These are phyloP conservation scores for Lophiotrema nucula DNA, from an alignment of 495 filamentous ascomycete genomes.

Conservation along the genomic window DNA sequence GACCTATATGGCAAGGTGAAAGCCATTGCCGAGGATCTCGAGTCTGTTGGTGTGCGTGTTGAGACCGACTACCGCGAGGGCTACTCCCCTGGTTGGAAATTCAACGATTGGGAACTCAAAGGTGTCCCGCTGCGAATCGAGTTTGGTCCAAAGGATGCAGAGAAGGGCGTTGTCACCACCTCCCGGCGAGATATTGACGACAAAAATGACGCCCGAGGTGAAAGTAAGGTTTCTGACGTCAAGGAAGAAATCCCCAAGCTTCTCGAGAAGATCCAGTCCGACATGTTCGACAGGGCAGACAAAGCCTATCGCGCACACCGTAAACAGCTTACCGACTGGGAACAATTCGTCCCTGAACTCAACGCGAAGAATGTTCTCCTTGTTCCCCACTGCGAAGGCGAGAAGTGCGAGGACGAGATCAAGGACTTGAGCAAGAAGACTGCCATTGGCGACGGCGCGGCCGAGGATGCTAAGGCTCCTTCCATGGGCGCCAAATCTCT, in stretches of 20 bases:
- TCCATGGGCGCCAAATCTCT: conserved; percentile 96
- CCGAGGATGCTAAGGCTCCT: conserved; percentile 77
- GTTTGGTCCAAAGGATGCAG: conserved; percentile 89
- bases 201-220: conserved; percentile 64
- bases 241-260: conserved; percentile 68
- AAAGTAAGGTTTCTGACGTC: conserved; percentile 70
- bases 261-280: conserved; percentile 82
- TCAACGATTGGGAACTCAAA: conserved; percentile 96
- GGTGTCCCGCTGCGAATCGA: conserved; percentile 91
- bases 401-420: conserved; percentile 87
- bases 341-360: conserved; percentile 80
- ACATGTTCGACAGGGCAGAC: conserved; percentile 82
- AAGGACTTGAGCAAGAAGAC: conserved; percentile 82
- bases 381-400: conserved; percentile 78
- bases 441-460: conserved; percentile 56
- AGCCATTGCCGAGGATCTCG: conserved; percentile 56
- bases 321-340: conserved; percentile 78
- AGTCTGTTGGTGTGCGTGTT: conserved; percentile 46
- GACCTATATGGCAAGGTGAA: conserved; percentile 70
- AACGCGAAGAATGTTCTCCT: conserved; percentile 88
- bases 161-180: conserved; percentile 75
- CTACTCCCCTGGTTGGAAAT: conserved; percentile 94
- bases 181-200: conserved; percentile 79
- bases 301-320: conserved; percentile 73
- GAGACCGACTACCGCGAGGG: conserved; percentile 76